Evolutionary conservation across 106 monocot genomes (phyloP).

Genomic region (Hemerocallis citrina): DNA sequence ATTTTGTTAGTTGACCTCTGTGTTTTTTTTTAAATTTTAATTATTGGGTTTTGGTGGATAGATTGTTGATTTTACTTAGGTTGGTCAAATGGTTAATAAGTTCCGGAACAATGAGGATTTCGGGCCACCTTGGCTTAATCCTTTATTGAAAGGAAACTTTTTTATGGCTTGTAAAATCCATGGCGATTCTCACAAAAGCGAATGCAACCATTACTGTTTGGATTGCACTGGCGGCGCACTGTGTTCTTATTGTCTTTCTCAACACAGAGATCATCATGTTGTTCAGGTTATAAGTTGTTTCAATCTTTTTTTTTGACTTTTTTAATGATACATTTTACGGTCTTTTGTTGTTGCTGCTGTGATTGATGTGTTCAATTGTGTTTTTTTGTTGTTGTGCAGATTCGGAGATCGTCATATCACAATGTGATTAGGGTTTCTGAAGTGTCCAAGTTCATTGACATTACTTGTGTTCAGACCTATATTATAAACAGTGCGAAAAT

Average conservation of each 20-base stretch:
- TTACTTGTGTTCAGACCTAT: slow-evolving; percentile 86
- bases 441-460: slow-evolving; percentile 93
- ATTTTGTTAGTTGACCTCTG: not conserved
- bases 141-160: slow-evolving; percentile 69
- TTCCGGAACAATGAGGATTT: slow-evolving; percentile 32
- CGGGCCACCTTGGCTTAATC: slow-evolving; percentile 81
- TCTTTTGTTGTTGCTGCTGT: not conserved
- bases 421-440: slow-evolving; percentile 95
- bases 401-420: slow-evolving; percentile 90
- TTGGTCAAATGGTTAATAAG: slow-evolving; percentile 36
- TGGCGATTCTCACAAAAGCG: slow-evolving; percentile 65
- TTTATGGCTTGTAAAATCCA: slow-evolving; percentile 62
- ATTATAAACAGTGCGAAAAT: slow-evolving; percentile 98
- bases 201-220: slow-evolving; percentile 91
- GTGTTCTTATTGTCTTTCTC: slow-evolving; percentile 75
- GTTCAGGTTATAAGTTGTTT: slow-evolving; percentile 78
- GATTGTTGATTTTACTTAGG: slow-evolving; percentile 31
- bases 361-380: not conserved
- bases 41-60: no score
- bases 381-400: slow-evolving; percentile 22
- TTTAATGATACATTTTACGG: not conserved
- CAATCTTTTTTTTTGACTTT: not conserved
- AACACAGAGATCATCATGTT: slow-evolving; percentile 72
- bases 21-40: not conserved
- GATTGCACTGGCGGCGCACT: slow-evolving; percentile 75